Conservation (phyloP, 1,284 basidiomycete genomes). For the Trichosporon coremiiforme region DNA sequence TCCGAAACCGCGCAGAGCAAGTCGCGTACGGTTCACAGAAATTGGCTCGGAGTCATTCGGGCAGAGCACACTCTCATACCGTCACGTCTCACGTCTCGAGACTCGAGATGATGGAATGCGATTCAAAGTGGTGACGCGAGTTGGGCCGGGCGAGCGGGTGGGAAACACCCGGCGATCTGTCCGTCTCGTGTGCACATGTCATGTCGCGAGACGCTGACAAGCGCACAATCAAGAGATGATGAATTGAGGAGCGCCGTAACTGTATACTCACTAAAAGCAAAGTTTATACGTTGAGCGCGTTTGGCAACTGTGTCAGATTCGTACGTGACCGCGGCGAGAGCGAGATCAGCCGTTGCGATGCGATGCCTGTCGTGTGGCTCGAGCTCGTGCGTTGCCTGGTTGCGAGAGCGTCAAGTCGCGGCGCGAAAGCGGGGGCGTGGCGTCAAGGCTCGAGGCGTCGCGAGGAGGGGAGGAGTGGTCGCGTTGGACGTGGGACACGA, state of each 20-base stretch:
- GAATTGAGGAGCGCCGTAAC: not conserved
- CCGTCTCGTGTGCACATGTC: not conserved
- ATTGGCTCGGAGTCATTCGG: not conserved
- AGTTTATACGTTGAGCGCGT: constrained; percentile 10
- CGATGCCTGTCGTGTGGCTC: not conserved
- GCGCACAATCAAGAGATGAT: constrained; percentile 4
- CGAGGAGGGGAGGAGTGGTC: not conserved
- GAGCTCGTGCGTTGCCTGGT: not conserved
- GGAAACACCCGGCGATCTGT: not conserved
- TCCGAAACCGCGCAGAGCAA: no score
- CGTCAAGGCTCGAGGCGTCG: no score
- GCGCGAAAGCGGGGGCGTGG: not conserved
- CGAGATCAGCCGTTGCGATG: not conserved
- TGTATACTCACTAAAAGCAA: not conserved
- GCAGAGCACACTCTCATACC: not conserved
- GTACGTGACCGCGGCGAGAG: not conserved
- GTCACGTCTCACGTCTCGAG: not conserved
- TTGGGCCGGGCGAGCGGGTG: not conserved
- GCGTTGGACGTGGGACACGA: not conserved
- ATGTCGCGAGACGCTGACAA: not conserved
- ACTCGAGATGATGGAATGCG: not conserved
- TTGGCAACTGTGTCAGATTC: constrained; percentile 7
- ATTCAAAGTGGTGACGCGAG: not conserved
- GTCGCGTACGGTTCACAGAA: not conserved
- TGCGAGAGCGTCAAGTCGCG: not conserved